phyloP scores from a whole-genome alignment of 1,139 yeast species.

The Suhomyces panamericanus region DNA sequence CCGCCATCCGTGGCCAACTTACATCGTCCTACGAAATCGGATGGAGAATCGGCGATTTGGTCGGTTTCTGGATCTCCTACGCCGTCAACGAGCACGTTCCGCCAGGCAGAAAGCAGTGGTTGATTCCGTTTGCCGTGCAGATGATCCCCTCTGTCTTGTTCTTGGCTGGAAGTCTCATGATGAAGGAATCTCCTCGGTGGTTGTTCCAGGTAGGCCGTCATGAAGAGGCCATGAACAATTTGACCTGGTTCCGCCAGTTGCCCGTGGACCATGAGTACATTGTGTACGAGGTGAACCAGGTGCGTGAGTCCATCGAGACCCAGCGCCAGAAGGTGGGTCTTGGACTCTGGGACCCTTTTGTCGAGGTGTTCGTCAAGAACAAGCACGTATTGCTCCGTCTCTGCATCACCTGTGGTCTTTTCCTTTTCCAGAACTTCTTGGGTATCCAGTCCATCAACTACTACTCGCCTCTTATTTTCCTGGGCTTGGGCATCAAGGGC shows the following conservation, averaged over 20 bases:
- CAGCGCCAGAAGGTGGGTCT: constrained; percentile 37
- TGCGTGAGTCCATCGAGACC: constrained; percentile 23
- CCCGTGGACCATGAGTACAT: constrained; percentile 41
- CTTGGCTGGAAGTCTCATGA: constrained; percentile 34
- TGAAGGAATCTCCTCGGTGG: constrained; percentile 46
- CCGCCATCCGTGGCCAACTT: constrained; percentile 42
- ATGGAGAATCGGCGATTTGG: constrained; percentile 46
- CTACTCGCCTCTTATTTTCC: constrained; percentile 45
- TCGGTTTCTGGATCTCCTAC: constrained; percentile 47
- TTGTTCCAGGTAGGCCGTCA: constrained; percentile 36
- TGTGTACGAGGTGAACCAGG: constrained; percentile 35
- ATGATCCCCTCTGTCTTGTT: constrained; percentile 44
- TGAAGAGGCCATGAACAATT: constrained; percentile 37
- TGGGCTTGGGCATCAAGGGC: constrained; percentile 41
- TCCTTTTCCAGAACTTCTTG: constrained; percentile 45
- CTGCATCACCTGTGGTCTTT: constrained; percentile 34
- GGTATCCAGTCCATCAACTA: constrained; percentile 50
- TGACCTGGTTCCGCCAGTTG: constrained; percentile 40
- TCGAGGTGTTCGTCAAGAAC: constrained; percentile 34
- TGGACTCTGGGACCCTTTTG: constrained; percentile 41
- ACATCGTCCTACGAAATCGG: constrained; percentile 44
- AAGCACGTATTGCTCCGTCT: constrained; percentile 32
- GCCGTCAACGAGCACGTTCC: constrained; percentile 38
- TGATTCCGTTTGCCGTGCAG: constrained; percentile 46
- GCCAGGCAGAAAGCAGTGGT: constrained; percentile 38